A percentile compares a stretch with the other conserved stretches of the same genome.
Conservation (phyloP, 2,329 filamentous ascomycete genomes). For the Ascocoryne sarcoides region DNA sequence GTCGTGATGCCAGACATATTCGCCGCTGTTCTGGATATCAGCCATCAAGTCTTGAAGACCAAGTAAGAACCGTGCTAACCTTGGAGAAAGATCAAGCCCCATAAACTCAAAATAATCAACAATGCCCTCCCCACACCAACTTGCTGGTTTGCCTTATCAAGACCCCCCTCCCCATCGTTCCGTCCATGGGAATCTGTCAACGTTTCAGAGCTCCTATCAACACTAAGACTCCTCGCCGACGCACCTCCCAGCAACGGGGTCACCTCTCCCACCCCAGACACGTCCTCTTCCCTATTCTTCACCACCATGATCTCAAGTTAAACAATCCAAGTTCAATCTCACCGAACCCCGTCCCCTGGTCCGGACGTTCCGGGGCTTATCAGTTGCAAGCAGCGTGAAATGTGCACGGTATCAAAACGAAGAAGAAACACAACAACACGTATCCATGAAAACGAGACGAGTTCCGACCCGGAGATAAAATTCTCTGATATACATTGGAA, state of each 20-base stretch:
- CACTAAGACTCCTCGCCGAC: slow-evolving; percentile 2
- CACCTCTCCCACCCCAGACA: slow-evolving; percentile 11
- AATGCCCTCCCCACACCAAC: slow-evolving; percentile 28
- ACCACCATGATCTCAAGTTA: too few species aligned
- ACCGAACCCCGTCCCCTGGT: too few species aligned
- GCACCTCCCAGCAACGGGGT: slow-evolving; percentile 17
- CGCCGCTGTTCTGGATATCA: slow-evolving; percentile 26
- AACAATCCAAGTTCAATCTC: too few species aligned
- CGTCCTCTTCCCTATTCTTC: too few species aligned
- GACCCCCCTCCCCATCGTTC: slow-evolving; percentile 12
- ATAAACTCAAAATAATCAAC: slow-evolving; percentile 44
- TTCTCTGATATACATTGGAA: too few species aligned
- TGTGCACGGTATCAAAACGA: too few species aligned
- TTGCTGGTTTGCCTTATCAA: slow-evolving; percentile 23
- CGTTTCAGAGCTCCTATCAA: slow-evolving; percentile 12
- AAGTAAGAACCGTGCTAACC: slow-evolving; percentile 33
- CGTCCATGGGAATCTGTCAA: slow-evolving; percentile 4
- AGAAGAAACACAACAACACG: too few species aligned
- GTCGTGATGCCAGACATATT: slow-evolving; percentile 80
- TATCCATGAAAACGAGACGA: too few species aligned
- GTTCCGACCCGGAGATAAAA: too few species aligned
- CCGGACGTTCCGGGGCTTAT: too few species aligned
- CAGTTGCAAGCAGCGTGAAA: too few species aligned
- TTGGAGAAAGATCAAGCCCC: slow-evolving; percentile 51
- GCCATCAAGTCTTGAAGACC: not conserved